Percentiles rank a stretch among this genome's conserved stretches.
Conservation (phyloP, 2,329 filamentous ascomycete species). For the Neonectria hederae region DNA sequence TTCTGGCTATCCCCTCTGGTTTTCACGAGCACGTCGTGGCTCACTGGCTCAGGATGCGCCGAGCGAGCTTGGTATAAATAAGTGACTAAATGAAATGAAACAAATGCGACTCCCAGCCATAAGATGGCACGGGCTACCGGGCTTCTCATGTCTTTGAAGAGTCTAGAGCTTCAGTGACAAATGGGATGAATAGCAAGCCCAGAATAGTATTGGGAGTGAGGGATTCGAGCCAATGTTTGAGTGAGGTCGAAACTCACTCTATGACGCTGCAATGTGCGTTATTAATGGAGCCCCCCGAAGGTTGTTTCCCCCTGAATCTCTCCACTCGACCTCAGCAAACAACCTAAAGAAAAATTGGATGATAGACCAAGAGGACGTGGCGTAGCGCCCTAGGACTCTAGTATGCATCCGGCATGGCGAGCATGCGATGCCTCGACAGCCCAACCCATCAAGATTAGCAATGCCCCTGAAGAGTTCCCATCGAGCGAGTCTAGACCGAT, state of each 20-base stretch:
- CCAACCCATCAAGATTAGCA: neutral
- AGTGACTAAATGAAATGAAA: neutral
- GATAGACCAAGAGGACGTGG: neutral
- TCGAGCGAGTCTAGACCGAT: neutral
- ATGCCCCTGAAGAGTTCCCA: neutral
- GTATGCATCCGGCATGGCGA: neutral
- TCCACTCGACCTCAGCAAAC: neutral
- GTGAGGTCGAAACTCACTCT: neutral
- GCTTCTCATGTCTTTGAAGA: conserved; percentile 6
- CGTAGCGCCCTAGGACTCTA: neutral
- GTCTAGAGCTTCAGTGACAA: neutral
- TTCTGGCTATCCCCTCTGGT: conserved; percentile 5
- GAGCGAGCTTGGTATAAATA: neutral
- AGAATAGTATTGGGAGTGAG: neutral
- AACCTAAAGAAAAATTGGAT: neutral
- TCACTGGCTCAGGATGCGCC: neutral
- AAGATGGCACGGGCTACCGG: conserved; percentile 9
- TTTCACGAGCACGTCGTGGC: neutral
- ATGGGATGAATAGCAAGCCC: neutral
- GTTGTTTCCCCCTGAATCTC: conserved; percentile 4
- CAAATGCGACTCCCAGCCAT: conserved; percentile 22
- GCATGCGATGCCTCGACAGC: neutral
- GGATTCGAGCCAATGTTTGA: neutral
- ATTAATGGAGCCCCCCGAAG: neutral
- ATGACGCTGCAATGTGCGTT: neutral